A percentile compares a stretch with the other conserved stretches of the same genome.
Evolutionary conservation across 768 basidiomycete genomes (phyloP).

Genomic region (Xerocomus potaroensis): DNA sequence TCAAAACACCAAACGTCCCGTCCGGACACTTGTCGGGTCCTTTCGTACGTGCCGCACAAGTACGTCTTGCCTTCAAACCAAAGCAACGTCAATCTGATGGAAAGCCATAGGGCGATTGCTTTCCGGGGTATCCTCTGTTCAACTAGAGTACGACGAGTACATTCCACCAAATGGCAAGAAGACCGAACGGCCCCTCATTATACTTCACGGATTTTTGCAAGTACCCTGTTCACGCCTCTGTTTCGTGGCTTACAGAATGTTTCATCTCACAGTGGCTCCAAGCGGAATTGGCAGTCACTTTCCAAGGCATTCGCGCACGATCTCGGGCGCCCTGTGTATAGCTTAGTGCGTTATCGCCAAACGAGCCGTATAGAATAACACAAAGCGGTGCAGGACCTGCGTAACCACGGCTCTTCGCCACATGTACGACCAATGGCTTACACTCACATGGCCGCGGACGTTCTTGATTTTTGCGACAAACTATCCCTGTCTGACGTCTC

Average conservation of each 20-base stretch:
- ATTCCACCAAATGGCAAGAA: slow-evolving; percentile 27
- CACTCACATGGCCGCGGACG: slow-evolving; percentile 72
- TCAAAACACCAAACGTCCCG: not conserved
- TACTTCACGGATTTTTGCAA: slow-evolving; percentile 64
- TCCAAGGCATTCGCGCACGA: slow-evolving; percentile 69
- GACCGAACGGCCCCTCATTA: slow-evolving; percentile 44
- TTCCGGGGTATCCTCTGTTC: slow-evolving; percentile 19
- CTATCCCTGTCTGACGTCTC: slow-evolving; percentile 57
- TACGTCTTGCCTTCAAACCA: not conserved
- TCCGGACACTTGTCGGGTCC: not conserved
- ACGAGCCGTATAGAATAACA: not conserved
- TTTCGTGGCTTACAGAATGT: slow-evolving; percentile 2
- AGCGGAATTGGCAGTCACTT: slow-evolving; percentile 85
- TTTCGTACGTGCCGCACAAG: slow-evolving; percentile 4
- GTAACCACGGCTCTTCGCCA: slow-evolving; percentile 87
- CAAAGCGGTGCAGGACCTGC: slow-evolving; percentile 55
- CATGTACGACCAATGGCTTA: slow-evolving; percentile 74
- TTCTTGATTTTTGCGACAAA: slow-evolving; percentile 59
- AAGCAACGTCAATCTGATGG: slow-evolving; percentile 3
- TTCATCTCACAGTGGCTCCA: slow-evolving; percentile 59
- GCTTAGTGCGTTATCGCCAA: slow-evolving; percentile 46
- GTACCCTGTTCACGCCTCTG: slow-evolving; percentile 14
- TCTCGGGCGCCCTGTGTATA: slow-evolving; percentile 65
- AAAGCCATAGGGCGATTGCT: slow-evolving; percentile 18
- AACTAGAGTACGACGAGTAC: slow-evolving; percentile 31